Evolutionary conservation across 164 flowering plant species (phyloP).

Genomic region (Vitis amurensis): DNA sequence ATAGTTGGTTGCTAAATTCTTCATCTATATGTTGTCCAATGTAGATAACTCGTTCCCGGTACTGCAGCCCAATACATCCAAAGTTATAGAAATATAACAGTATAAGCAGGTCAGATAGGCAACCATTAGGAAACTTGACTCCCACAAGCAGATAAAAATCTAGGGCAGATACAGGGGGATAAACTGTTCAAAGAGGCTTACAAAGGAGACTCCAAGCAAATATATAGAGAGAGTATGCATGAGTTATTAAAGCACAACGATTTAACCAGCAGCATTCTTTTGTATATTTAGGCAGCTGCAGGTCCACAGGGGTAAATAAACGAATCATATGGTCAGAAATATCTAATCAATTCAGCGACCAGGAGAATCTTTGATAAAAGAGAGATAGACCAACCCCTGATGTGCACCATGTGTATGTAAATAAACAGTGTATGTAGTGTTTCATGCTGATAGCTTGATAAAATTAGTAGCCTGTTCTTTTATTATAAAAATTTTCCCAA

Average conservation of each 20-base stretch:
- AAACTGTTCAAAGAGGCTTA: background rate
- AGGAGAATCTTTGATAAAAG: no score
- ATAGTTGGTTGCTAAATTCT: constrained; percentile 75
- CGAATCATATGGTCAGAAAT: no score
- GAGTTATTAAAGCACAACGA: background rate
- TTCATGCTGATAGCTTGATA: background rate
- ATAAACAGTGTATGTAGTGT: background rate
- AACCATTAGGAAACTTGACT: background rate
- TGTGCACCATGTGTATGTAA: background rate
- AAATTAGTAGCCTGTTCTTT: background rate
- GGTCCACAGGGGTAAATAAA: no score
- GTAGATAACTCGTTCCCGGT: constrained; percentile 82
- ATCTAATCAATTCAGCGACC: no score
- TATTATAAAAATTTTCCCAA: constrained; percentile 5
- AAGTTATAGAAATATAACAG: background rate
- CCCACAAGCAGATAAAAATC: background rate
- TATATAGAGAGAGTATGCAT: no score
- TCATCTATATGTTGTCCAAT: constrained; percentile 78
- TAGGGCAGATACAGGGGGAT: background rate
- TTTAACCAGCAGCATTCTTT: background rate
- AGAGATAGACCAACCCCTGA: no score
- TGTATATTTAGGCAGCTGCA: background rate
- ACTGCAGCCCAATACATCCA: constrained; percentile 48
- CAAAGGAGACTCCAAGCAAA: background rate
- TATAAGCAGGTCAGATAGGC: background rate